These are phyloP conservation scores for Candida odintsovae DNA, from an alignment of 805 yeast species.

Conservation along the genomic window DNA sequence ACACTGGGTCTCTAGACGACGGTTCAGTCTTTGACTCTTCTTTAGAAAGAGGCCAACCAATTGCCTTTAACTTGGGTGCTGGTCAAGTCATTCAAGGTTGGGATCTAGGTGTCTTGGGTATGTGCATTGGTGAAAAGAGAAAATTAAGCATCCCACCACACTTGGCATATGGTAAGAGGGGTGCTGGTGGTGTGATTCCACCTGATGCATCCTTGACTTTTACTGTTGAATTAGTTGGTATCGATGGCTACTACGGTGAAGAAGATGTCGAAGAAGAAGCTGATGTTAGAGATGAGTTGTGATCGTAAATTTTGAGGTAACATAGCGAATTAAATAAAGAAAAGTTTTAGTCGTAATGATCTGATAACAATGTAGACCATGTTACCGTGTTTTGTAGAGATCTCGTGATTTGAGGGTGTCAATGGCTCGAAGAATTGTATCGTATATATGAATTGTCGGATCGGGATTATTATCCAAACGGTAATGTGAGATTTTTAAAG, in stretches of 20 bases:
- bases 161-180: constrained; percentile 71
- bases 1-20: constrained; percentile 61
- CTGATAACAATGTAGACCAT: too few relatives aligned
- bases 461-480: too few relatives aligned
- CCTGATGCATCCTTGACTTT: constrained; percentile 69
- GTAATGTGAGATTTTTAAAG: too few relatives aligned
- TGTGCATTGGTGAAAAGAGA: constrained; percentile 86
- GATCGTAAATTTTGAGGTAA: too few relatives aligned
- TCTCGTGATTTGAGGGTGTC: too few relatives aligned
- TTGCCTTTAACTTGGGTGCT: constrained; percentile 64
- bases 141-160: constrained; percentile 73
- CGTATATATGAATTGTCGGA: too few relatives aligned
- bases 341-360: too few relatives aligned
- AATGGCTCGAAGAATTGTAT: too few relatives aligned
- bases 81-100: constrained; percentile 86
- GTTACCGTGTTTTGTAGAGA: too few relatives aligned
- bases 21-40: constrained; percentile 78
- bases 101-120: constrained; percentile 75
- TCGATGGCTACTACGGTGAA: constrained; percentile 30
- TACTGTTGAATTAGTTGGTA: constrained; percentile 57
- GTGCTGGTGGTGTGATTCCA: constrained; percentile 76
- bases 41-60: constrained; percentile 54
- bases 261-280: neutral
- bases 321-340: too few relatives aligned
- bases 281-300: constrained; percentile 1